Evolutionary conservation across 108 stramenopile species (phyloP), one percentile per base, ranked within the genome.

Genomic region (Chaetoceros tenuissimus): DNA sequence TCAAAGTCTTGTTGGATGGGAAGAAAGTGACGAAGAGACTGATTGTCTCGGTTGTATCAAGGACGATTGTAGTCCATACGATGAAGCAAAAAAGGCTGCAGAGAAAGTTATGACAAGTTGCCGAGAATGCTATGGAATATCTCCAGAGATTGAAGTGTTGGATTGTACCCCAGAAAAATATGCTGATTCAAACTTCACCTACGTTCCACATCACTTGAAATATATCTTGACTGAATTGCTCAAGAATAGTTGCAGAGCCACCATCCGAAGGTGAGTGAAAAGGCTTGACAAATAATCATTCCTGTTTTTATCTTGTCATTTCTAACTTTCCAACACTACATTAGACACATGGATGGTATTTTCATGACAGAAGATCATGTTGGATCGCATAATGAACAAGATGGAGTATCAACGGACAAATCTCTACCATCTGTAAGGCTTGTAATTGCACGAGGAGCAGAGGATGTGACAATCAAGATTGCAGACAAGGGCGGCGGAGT

Each of bases 381-480:
- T 19, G 67, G 67, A 53, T 57, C 57, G 34, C 68, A 69, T 57
- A 13, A 49, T 50, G 47, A 66, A 30, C 55, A 47, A n/a, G 50
- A 49, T 26, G 64, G 59, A 30, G 57, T 68, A 30, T 73, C 82
- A 23, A 71, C 77, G 50, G 63, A 67, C 29, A 66, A 79, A 26
- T 75, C 51, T 3, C 57, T 87, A 43, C 90, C 93, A 21, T 85
- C 91, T 24, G 76, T 99, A 30, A 67, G 74, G 30, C 82, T 99
- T 21, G 90, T 99, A 43, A 78, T 99, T 13, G 97, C 95, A 3
- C 89, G 84, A 64, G 98, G 98, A 3, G 81, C 63, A n/a, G 96
- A 98, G 68, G 99, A 99, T 63, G 95, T 98, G 0, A 94, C 96
- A 20, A 97, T 99, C 57, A 98, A 98, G 68, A 77, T 99, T 48